Evolutionary conservation across 768 basidiomycete species (phyloP).

Genomic region (Mycena galopus): DNA sequence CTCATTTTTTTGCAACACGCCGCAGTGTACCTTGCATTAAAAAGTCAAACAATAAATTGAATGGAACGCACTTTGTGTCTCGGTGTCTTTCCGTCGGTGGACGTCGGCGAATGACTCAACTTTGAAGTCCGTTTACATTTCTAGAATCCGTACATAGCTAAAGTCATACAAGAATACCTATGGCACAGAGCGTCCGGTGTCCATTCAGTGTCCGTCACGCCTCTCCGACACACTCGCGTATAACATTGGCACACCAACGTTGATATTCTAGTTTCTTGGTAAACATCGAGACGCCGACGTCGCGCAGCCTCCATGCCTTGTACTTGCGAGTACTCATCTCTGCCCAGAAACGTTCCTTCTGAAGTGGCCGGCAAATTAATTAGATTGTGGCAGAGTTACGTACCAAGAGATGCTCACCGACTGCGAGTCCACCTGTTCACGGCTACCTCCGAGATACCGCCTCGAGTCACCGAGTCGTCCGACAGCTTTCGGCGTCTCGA

Average conservation of each 20-base stretch:
- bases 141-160: constrained; percentile 18
- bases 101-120: background rate
- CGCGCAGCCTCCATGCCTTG: constrained; percentile 16
- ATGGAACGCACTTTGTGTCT: constrained; percentile 1
- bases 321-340: constrained; percentile 15
- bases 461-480: background rate
- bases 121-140: constrained; percentile 20
- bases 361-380: background rate
- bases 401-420: constrained; percentile 3
- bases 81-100: background rate
- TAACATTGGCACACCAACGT: constrained; percentile 4
- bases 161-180: constrained; percentile 10
- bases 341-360: constrained; percentile 7
- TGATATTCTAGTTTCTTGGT: constrained; percentile 15
- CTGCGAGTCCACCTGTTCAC: constrained; percentile 3
- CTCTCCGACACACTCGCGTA: constrained; percentile 22
- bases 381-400: background rate
- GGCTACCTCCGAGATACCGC: background rate
- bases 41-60: constrained; percentile 7
- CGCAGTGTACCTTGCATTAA: constrained; percentile 19
- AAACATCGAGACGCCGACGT: constrained; percentile 21
- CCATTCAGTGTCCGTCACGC: background rate
- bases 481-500: background rate
- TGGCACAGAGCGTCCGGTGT: constrained; percentile 18
- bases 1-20: background rate